Percentiles rank a stretch among this genome's conserved stretches.
phyloP scores from a whole-genome alignment of 2,329 filamentous ascomycete species.

The Penicillium sp. region DNA sequence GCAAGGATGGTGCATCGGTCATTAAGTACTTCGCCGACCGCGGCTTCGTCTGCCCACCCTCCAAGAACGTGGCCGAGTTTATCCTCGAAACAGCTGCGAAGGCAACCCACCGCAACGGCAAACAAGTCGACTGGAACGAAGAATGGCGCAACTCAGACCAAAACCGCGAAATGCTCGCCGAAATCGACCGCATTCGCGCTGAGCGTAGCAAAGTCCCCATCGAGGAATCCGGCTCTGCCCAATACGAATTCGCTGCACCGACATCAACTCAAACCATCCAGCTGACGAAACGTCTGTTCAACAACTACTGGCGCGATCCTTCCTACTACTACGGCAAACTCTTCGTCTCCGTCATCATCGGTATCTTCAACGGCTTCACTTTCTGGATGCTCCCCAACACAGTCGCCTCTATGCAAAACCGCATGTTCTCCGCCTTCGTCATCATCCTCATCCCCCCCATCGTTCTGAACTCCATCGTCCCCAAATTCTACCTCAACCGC shows the following conservation, averaged over 20 bases:
- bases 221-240: constrained; percentile 37
- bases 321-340: constrained; percentile 76
- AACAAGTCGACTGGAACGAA: constrained; percentile 68
- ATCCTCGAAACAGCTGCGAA: constrained; percentile 65
- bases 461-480: constrained; percentile 69
- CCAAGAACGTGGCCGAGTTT: constrained; percentile 66
- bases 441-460: constrained; percentile 67
- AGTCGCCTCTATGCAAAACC: constrained; percentile 69
- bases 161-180: constrained; percentile 57
- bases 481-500: constrained; percentile 75
- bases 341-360: constrained; percentile 68
- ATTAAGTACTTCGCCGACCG: constrained; percentile 67
- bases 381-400: constrained; percentile 68
- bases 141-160: constrained; percentile 69
- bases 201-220: constrained; percentile 54
- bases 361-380: constrained; percentile 77
- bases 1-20: constrained; percentile 63
- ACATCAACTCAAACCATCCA: constrained; percentile 61
- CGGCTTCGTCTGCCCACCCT: constrained; percentile 65
- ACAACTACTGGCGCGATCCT: constrained; percentile 72
- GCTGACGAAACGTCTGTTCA: constrained; percentile 69
- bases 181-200: constrained; percentile 64
- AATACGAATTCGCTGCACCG: constrained; percentile 66
- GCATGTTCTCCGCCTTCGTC: constrained; percentile 72
- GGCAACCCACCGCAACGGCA: constrained; percentile 54